phyloP scores from a whole-genome alignment of 2,329 filamentous ascomycete species.

The Corniculantispora saksenae region DNA sequence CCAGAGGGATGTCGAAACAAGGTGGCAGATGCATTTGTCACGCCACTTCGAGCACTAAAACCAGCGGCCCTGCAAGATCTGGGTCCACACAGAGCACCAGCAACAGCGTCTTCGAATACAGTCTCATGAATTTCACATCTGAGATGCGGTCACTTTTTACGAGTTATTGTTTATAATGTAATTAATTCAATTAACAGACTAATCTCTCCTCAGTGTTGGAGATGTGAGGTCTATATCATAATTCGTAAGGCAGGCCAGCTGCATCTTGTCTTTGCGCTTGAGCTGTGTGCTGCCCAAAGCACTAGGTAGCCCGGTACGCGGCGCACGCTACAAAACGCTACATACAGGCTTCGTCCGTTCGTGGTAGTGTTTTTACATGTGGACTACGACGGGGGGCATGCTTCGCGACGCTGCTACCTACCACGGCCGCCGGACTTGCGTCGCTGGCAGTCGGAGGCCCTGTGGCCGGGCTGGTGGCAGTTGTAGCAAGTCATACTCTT shows the following conservation, averaged over 20 bases:
- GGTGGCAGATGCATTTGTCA: background rate
- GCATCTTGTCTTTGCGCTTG: background rate
- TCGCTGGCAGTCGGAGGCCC: slow-evolving; percentile 55
- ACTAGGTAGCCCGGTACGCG: background rate
- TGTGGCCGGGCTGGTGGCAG: slow-evolving; percentile 64
- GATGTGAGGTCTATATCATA: background rate
- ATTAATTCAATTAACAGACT: background rate
- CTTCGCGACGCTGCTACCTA: background rate
- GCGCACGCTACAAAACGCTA: background rate
- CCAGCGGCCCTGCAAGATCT: background rate
- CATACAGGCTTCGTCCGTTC: background rate
- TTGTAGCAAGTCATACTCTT: slow-evolving; percentile 53
- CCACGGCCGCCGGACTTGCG: slow-evolving; percentile 21
- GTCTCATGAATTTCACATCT: background rate
- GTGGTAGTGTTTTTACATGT: background rate
- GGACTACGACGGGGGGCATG: background rate
- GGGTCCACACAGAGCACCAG: background rate
- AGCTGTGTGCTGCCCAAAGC: background rate
- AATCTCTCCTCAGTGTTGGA: background rate
- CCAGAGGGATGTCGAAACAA: slow-evolving; percentile 1
- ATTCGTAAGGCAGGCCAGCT: slow-evolving; percentile 12
- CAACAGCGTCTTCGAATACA: background rate
- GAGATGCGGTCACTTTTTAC: background rate
- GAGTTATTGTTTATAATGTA: background rate
- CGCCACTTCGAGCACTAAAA: slow-evolving; percentile 9